These are phyloP conservation scores for Saraca asoca DNA, from an alignment of 331 rosid genomes.

Conservation along the genomic window DNA sequence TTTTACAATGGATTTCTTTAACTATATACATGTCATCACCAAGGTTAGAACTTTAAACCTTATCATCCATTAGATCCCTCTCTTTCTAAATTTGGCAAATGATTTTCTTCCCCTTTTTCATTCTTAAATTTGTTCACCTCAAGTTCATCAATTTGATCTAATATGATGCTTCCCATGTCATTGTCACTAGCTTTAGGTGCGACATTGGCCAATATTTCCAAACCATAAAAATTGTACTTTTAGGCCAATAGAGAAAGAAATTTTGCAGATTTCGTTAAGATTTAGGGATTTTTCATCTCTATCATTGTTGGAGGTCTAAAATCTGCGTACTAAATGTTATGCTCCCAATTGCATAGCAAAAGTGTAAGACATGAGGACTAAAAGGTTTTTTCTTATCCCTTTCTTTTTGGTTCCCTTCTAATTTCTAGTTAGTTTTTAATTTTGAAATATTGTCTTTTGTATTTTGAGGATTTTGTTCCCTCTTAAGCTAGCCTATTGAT, in stretches of 20 bases:
- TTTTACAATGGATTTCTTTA: slow-evolving; percentile 78
- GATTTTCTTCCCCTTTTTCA: slow-evolving; percentile 17
- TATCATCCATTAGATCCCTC: slow-evolving; percentile 25
- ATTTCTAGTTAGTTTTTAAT: neutral
- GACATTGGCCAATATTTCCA: slow-evolving; percentile 35
- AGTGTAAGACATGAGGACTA: neutral
- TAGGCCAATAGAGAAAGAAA: neutral
- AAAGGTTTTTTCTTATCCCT: neutral
- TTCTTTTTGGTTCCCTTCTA: neutral
- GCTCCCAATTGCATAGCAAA: slow-evolving; percentile 16
- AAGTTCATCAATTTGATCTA: slow-evolving; percentile 17
- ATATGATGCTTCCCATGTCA: neutral
- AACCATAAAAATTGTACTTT: neutral
- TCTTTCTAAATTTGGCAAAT: slow-evolving; percentile 34
- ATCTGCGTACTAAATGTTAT: neutral
- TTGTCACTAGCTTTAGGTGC: neutral
- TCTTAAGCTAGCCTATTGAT: slow-evolving; percentile 24
- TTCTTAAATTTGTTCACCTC: slow-evolving; percentile 36
- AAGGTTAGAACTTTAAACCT: slow-evolving; percentile 44
- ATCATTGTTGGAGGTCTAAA: neutral
- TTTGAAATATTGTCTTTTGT: neutral
- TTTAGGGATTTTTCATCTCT: neutral
- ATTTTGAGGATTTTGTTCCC: slow-evolving; percentile 27
- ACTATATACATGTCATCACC: slow-evolving; percentile 74
- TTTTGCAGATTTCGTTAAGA: neutral